A percentile compares a stretch with the other conserved stretches of the same genome.
These are phyloP conservation scores for Craspedostauros australis DNA, from an alignment of 108 stramenopile genomes.

Conservation along the genomic window DNA sequence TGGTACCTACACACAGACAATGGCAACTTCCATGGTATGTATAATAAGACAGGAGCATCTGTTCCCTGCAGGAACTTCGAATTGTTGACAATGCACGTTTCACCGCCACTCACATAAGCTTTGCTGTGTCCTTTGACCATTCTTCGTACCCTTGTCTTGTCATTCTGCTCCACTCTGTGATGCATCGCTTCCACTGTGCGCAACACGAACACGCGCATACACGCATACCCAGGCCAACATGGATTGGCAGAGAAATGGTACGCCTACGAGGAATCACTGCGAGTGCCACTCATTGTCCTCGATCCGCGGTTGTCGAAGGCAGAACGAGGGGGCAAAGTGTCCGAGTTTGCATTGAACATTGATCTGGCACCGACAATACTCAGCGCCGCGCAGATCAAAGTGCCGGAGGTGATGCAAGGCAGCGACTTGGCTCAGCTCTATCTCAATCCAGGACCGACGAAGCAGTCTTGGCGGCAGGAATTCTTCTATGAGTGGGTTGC, in stretches of 20 bases:
- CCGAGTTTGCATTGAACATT: constrained; percentile 68
- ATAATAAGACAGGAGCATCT: too few species aligned
- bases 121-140: too few species aligned
- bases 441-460: too few species aligned
- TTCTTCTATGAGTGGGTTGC: constrained; percentile 83
- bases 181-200: too few species aligned
- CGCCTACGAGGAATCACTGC: constrained; percentile 75
- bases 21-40: constrained; percentile 75
- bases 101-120: too few species aligned
- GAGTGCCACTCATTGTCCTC: constrained; percentile 70
- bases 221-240: too few species aligned
- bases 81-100: too few species aligned
- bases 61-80: too few species aligned
- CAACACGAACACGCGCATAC: too few species aligned
- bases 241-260: constrained; percentile 57
- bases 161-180: too few species aligned
- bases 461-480: constrained; percentile 71
- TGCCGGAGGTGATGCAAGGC: constrained; percentile 63
- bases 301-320: constrained; percentile 72
- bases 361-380: constrained; percentile 79
- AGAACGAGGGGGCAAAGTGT: constrained; percentile 41
- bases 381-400: constrained; percentile 45
- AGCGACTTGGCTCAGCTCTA: constrained; percentile 73
- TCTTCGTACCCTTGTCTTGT: too few species aligned
- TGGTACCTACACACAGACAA: too few species aligned